Base-by-base conservation (phyloP, 2,329 filamentous ascomycete genomes). In the Fusarium papillatum region DNA sequence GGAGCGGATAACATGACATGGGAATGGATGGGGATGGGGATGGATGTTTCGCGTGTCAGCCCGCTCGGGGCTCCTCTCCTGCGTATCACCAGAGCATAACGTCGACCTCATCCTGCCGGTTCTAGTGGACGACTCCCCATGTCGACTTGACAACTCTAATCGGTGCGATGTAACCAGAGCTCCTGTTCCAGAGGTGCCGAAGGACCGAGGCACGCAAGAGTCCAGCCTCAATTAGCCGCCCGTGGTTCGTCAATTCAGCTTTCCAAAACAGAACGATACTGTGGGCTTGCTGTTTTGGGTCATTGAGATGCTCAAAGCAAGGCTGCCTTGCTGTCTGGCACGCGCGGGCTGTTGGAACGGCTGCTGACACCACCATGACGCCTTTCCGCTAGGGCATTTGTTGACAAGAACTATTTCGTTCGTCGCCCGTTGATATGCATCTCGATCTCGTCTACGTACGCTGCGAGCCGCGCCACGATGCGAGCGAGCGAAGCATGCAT, bases 381-480 rank as follows among this genome's bases (percentile, higher is more conserved):
- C 61, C 62, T 38, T 70, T 63, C 50, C 22, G 55, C 55, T 48
- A 60, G 64, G n/a, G 41, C 34, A 62, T 66, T 64, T 64, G 38
- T 53, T 50, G 38, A 57, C 48, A 36, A 67, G 59, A 53, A 61
- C 14, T 62, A 59, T 48, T 48, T 64, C 3, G 46, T 43, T 43
- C 55, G 63, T 24, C 46, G 62, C 59, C 63, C 55, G 26, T 55
- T 62, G 57, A 55, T 64, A 75, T 75, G 66, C 62, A 70, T 70
- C 43, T 71, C n/a, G 46, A 70, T 70, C 43, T 71, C n/a, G 46
- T 38, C 50, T 55, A 14, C n/a, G 29, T 31, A 68, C 63, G 39
- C 73, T 76, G 71, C 73, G 69, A 41, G 59, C 41, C 43, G 64
- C 64, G 67, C 74, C 74, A 72, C 74, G 71, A 74, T 73, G 66